Base-by-base conservation (phyloP, 495 filamentous ascomycete species). In the Tuber magnatum region DNA sequence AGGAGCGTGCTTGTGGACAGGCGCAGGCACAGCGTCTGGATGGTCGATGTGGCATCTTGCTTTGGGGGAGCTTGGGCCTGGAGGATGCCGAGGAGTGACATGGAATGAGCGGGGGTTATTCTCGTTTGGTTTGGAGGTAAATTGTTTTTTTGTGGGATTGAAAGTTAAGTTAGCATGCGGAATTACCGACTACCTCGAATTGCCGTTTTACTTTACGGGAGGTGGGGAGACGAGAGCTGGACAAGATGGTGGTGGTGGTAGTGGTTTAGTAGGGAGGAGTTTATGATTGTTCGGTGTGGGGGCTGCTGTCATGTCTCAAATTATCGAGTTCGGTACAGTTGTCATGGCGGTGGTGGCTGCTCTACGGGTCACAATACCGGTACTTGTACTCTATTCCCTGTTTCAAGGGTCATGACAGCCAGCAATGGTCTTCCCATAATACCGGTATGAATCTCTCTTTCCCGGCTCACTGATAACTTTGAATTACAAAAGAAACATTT, bases 41-140 rank as follows among this genome's bases (percentile, higher is more conserved):
- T 99, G 32, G 95, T 97, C 80, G 96, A 93, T 80, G 91, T 92
- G 75, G 93, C 95, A 83, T 92, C 95, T 88, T 98, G 95, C 88
- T 95, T 97, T 84, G 92, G 92, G 79, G 94, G 94, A 82, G 93
- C 91, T 86, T 94, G 89, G 79, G 76, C 77, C 68, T 82, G 80
- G 46, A 83, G 81, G 70, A 83, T 79, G 71, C 81, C 81, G 68
- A 83, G 78, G 42, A 83, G 76, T 72, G 81, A 83, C 81, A 83
- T 83, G 73, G 76, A 32, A 46, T 71, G 75, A 32, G 69, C 69
- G 75, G 65, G 42, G 56, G 35, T 40, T 68, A 24, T 70, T 80
- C 61, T 73, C 44, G 38, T 44, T 48, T 35, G 40, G 68, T 74
- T 72, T 40, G 24, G n/a, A 41, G 41, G 46, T 69, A 71, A 42